Evolutionary conservation across 208 protist genomes (phyloP), one percentile per base, ranked within the genome.

Genomic region (Trypanosoma avium): DNA sequence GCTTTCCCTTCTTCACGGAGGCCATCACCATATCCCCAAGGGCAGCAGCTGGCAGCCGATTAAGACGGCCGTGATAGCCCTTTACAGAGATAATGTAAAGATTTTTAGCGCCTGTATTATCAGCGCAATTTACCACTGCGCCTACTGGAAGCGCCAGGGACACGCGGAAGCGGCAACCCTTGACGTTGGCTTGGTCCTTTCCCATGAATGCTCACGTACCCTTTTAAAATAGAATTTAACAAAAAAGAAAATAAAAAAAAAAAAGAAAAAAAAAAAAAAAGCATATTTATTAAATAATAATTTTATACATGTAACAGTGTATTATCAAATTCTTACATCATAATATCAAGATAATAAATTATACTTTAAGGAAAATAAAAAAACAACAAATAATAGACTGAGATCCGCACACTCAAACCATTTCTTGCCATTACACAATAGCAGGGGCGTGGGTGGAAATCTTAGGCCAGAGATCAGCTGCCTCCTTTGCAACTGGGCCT

Each of bases 31-130:
- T 99, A 84, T 99, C 98, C 58, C 98, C 98, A 63, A 99, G 87
- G 47, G 92, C 92, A 40, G 98, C 99, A 38, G 93, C 73, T 35
- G 99, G 99, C 50, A 99, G 85, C 69, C 98, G 92, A 88, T 99
- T 99, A 15, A 99, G 92, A 64, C 98, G 90, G 66, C 98, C 98
- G 72, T 99, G 93, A 75, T 98, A 95, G 52, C 96, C 95, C 79
- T 97, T 98, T 45, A 99, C 98, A 70, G 99, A 88, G 77, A 99
- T 99, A 77, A 99, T 85, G 89, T 99, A 99, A 59, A 99, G 86
- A 86, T 99, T 99, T 92, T 99, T 99, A 69, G 99, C 99, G 46
- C 99, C 99, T 52, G 97, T 99, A 97, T 99, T 99, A 86, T 99
- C 99, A 58, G 98, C 98, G 82, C 98, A 99, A 94, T 99, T 99